Conservation (phyloP, 164 flowering plant species). For the Macadamia tetraphylla region DNA sequence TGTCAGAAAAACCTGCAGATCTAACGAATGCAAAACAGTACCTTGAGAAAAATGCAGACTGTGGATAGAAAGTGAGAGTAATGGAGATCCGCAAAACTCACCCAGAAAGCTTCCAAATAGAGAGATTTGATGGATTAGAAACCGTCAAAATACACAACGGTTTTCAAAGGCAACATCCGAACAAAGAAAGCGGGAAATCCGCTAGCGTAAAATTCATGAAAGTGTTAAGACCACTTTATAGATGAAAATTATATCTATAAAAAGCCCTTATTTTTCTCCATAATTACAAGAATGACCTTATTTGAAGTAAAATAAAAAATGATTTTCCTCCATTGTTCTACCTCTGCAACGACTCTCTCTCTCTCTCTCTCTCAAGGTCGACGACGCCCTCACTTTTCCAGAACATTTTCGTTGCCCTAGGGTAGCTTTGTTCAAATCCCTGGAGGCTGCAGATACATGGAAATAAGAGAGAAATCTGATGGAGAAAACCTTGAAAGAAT, state of each 20-base stretch:
- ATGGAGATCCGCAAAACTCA: background rate
- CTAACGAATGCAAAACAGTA: background rate
- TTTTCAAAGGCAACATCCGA: constrained; percentile 4
- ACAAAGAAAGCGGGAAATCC: constrained; percentile 18
- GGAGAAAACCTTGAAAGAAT: no score
- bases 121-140: background rate
- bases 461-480: no score
- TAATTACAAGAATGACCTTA: background rate
- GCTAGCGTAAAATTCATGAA: constrained; percentile 5
- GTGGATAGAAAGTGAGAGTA: background rate
- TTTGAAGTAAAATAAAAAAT: no score
- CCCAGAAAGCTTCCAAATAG: background rate
- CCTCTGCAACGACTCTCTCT: no score
- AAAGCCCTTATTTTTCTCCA: background rate
- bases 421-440: no score
- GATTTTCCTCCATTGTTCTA: no score
- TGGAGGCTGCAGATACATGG: no score
- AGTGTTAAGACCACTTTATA: background rate
- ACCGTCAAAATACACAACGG: constrained; percentile 1
- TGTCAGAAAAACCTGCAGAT: background rate
- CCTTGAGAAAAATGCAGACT: background rate
- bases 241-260: background rate
- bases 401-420: no score
- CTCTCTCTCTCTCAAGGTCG: no score
- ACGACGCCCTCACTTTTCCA: no score